Base-by-base conservation (phyloP, 1,139 yeast genomes). In the Blastobotrys serpentis region DNA sequence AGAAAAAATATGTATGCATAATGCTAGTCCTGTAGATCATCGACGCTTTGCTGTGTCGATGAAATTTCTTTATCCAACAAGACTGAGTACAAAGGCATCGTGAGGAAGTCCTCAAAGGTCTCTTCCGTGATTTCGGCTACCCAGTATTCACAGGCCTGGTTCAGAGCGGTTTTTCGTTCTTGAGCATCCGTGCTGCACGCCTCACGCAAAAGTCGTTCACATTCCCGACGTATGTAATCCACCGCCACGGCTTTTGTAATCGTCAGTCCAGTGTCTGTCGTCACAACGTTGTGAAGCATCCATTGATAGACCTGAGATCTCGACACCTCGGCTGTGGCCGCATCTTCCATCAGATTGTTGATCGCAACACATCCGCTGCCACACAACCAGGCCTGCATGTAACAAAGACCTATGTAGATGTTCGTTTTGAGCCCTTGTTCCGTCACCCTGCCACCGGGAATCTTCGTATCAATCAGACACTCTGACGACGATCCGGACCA, bases 291-390 rank as follows among this genome's bases (percentile, higher is more conserved):
- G 66, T 85, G 92, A 57, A 81, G 81, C 54, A 84, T 88, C 92
- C 92, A 85, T 68, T 85, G 90, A 80, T 86, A 82, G 60, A 85
- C 76, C 70, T 84, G 89, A 36, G 87, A 79, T 67, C 94, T 81
- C 29, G 90, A 84, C 36, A 85, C 92, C 68, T 85, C 94, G 48
- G 92, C 92, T 51, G 92, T 85, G 44, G 92, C 92, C 48, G 92
- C 92, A 63, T 85, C 92, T 71, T 85, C 94, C 94, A 85, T 85
- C 70, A 84, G 75, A 67, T 77, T 82, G 74, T 84, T 83, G 69
- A 85, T 84, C 60, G 94, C 90, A 52, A 85, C 89, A 72, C 89
- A 82, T 19, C 92, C 92, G 56, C 80, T 70, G 52, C 86, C 85
- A 60, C 88, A 77, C 62, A 85, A 78, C 92, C 92, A 85, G 38